phyloP scores from a whole-genome alignment of 148 eudicot genomes.

The Amaranthus palmeri region DNA sequence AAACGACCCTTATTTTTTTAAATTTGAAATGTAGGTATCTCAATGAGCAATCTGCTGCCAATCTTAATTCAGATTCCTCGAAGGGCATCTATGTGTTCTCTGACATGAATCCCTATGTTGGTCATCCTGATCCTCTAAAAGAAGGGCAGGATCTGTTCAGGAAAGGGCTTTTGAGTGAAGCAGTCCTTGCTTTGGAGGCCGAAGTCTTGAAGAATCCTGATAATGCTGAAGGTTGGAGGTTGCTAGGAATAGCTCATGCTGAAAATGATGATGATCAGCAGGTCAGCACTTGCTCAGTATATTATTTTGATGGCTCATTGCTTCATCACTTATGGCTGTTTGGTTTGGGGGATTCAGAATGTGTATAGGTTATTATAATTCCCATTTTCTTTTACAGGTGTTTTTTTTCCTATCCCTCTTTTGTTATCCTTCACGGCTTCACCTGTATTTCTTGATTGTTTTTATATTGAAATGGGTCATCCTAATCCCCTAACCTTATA shows the following conservation, averaged over 20 bases:
- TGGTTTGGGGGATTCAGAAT: no score
- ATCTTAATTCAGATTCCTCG: slow-evolving; percentile 48
- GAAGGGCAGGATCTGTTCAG: slow-evolving; percentile 95
- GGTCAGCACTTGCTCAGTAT: slow-evolving; percentile 35
- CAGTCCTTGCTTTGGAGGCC: slow-evolving; percentile 98
- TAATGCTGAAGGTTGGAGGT: slow-evolving; percentile 97
- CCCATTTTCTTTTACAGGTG: no score
- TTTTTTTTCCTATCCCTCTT: no score
- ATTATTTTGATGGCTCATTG: slow-evolving; percentile 1
- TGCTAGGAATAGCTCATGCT: slow-evolving; percentile 93
- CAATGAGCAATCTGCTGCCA: slow-evolving; percentile 65
- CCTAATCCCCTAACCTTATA: no score
- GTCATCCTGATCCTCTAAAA: slow-evolving; percentile 85
- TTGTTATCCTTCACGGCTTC: no score
- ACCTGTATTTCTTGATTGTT: no score
- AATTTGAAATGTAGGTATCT: slow-evolving; percentile 41
- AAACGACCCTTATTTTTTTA: neutral
- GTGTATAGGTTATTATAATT: no score
- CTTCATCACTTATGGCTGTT: neutral
- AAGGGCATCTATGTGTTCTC: slow-evolving; percentile 84
- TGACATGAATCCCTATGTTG: slow-evolving; percentile 96
- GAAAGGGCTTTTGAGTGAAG: slow-evolving; percentile 95
- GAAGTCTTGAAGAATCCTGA: slow-evolving; percentile 90
- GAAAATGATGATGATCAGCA: slow-evolving; percentile 99
- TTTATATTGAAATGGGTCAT: no score